Evolutionary conservation across 306 rosid genomes (phyloP), one percentile per base, ranked within the genome.

Genomic region (Hippophae gyantsensis): DNA sequence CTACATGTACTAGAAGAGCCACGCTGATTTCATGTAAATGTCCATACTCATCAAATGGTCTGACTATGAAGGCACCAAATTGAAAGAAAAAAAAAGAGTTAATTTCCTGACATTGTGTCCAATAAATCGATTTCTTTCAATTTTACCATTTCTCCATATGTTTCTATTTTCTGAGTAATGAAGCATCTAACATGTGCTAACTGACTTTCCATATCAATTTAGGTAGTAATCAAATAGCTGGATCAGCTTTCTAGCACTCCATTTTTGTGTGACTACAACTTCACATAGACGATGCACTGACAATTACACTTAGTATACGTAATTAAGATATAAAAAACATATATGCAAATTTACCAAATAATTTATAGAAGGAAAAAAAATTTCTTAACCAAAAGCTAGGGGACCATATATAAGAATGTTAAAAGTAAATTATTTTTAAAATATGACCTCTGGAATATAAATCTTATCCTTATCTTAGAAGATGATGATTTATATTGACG

Each of bases 91-190:
- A 48, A 65, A 71, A 72, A 63, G 52, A 4, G 18, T 47, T 44
- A 55, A 51, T 7, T 61, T 64, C 59, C 46, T 66, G 49, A 63
- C 56, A 67, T 63, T 42, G 57, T 40, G 45, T 54, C 52, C 75
- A n/a, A 27, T 75, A 65, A 78, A 73, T 73, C 69, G 14, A 60
- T 51, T 77, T 61, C 32, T 14, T 9, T 18, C 1, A 9, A 7
- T 6, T 40, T 11, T 18, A 9, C 32, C 14, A 45, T 26, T 61
- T 13, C 32, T 43, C 0, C 2, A n/a, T 13, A 7, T 7, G 2
- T 11, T 67, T 26, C 6, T 6, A 6, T 54, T 57, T 46, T 48
- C 56, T 51, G 48, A 44, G 69, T n/a, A 49, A 13, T 0, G 4
- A 32, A 32, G 6, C 49, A 43, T 53, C 48, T 48, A 41, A 18